Conservation (phyloP, 441 rosid genomes). For the Euphorbia schlechtendalii region DNA sequence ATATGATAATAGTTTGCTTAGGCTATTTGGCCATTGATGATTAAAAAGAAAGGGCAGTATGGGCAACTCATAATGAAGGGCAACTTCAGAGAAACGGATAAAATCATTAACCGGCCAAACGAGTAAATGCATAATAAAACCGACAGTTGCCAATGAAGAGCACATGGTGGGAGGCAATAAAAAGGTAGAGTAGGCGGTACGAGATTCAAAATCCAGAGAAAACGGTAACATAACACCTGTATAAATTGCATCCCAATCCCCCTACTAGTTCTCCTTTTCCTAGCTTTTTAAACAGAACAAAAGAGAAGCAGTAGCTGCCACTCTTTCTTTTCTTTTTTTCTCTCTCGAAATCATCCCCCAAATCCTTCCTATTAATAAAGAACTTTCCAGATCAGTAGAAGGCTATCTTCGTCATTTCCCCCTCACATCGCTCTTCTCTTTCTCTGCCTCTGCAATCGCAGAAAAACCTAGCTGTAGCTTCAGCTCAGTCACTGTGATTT, state of each 20-base stretch:
- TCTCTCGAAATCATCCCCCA: conserved; percentile 9
- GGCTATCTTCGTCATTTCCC: conserved; percentile 27
- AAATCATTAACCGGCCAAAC: conserved; percentile 6
- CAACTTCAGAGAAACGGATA: not conserved
- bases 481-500: not conserved
- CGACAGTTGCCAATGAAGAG: conserved; percentile 22
- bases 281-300: conserved; percentile 31
- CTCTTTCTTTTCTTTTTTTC: conserved; percentile 8
- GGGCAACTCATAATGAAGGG: not conserved
- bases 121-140: not conserved
- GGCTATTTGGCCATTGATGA: no score
- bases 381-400: conserved; percentile 27
- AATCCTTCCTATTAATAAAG: conserved; percentile 4
- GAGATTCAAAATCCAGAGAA: conserved; percentile 20
- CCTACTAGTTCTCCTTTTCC: conserved; percentile 15
- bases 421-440: no score
- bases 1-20: no score
- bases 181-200: conserved; percentile 23
- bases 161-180: conserved; percentile 16
- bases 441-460: not conserved
- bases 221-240: not conserved
- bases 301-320: conserved; percentile 24
- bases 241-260: not conserved
- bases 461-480: not conserved
- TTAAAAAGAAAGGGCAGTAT: no score